phyloP scores from a whole-genome alignment of 1,139 yeast species.

The Hansenula lynferdii region DNA sequence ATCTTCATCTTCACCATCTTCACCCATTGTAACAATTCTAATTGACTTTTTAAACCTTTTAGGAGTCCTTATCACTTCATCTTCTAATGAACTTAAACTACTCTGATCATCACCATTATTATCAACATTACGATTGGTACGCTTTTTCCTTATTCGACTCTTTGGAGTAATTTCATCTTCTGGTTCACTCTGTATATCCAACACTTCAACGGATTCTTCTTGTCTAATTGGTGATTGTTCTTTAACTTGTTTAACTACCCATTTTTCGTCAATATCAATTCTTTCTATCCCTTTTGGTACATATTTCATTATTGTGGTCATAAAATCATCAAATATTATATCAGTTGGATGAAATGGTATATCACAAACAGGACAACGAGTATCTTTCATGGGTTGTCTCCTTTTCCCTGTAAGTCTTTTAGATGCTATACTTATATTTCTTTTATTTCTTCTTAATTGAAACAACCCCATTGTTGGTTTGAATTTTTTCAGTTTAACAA shows the following conservation, averaged over 20 bases:
- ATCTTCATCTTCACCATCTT: slow-evolving; percentile 6
- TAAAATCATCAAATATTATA: slow-evolving; percentile 19
- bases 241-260: slow-evolving; percentile 8
- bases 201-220: slow-evolving; percentile 5
- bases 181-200: neutral
- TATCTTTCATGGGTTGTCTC: neutral
- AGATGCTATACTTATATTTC: neutral
- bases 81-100: neutral
- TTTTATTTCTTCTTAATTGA: neutral
- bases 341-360: slow-evolving; percentile 10
- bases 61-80: neutral
- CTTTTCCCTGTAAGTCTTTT: neutral
- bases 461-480: neutral
- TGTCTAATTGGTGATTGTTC: slow-evolving; percentile 2
- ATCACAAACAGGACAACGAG: slow-evolving; percentile 19
- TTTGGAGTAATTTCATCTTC: neutral
- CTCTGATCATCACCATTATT: neutral
- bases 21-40: neutral
- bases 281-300: slow-evolving; percentile 5
- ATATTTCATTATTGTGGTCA: slow-evolving; percentile 10
- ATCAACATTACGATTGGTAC: slow-evolving; percentile 3
- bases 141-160: slow-evolving; percentile 3
- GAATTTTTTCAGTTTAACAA: neutral
- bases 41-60: neutral
- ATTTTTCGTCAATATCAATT: slow-evolving; percentile 14